Base-by-base conservation (phyloP, 192 early-diverging fungal species). In the Coemansia sp. region DNA sequence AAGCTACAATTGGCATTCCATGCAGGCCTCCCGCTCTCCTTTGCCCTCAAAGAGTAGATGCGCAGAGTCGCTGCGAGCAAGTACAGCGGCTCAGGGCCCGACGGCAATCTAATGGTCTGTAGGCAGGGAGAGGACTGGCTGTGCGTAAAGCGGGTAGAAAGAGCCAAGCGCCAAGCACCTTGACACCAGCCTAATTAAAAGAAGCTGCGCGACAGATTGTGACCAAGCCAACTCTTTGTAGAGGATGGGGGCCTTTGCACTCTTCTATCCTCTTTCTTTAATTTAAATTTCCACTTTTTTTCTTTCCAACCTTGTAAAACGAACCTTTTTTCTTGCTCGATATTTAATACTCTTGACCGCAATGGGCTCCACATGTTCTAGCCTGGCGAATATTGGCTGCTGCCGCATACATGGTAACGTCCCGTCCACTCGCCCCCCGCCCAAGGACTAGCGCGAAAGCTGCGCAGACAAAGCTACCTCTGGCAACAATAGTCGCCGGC, bases 331-430 rank as follows among this genome's bases (percentile, higher is more conserved):
- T 62, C 26, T 37, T 48, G 38, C 37, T 58, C 20, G 36, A 3
- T 11, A 59, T 7, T 64, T 53, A 11, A 48, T 58, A 40, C 51
- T 59, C 31, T 16, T 39, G 26, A 59, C 33, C 62, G 55, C 59
- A 67, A 72, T 77, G 70, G 75, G 70, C 14, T 63, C 70, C 9
- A 62, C 74, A 51, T 76, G 74, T 60, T 76, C 74, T 18, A 76
- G 69, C 69, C 66, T 76, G 55, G 37, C 62, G 53, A 46, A 53
- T 14, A 4, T 48, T 40, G 58, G 53, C 34, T 71, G 68, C 65
- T 76, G 68, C 53, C 63, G 69, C 40, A 36, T 51, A 56, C 34
- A 69, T 66, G 68, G 74, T 71, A 63, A 66, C 24, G 23, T 62
- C 5, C 5, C 39, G 18, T 37, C 51, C 6, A 28, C 24, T 55